Conservation (phyloP, 192 early-diverging fungal genomes). For the Pilobolus umbonatus region DNA sequence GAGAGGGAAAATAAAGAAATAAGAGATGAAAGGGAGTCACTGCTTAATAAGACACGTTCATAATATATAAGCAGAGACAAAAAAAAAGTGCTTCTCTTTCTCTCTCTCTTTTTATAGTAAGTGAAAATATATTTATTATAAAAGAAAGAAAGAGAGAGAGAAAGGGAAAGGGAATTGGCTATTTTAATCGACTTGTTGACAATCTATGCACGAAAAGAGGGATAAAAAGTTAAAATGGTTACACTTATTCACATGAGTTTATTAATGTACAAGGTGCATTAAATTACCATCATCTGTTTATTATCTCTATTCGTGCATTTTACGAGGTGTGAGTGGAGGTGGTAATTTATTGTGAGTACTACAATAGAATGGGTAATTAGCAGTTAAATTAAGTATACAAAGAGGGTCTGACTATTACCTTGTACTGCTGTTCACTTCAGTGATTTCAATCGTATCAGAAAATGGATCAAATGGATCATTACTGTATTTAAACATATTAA, state of each 20-base stretch:
- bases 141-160: slow-evolving; percentile 8
- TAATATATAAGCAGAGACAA: too few species aligned
- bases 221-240: slow-evolving; percentile 4
- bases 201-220: slow-evolving; percentile 19
- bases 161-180: neutral
- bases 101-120: neutral
- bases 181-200: slow-evolving; percentile 9
- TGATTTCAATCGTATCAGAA: slow-evolving; percentile 5
- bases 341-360: slow-evolving; percentile 7
- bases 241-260: neutral
- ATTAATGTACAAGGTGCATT: neutral
- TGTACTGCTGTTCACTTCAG: too few species aligned
- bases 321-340: slow-evolving; percentile 19
- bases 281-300: slow-evolving; percentile 17
- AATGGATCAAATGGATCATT: slow-evolving; percentile 12
- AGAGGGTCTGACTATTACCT: neutral
- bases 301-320: slow-evolving; percentile 12
- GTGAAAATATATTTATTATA: neutral
- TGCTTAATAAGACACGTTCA: too few species aligned
- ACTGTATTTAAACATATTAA: neutral
- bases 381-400: neutral
- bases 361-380: neutral
- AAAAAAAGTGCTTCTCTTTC: neutral
- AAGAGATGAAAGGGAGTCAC: slow-evolving; percentile 13
- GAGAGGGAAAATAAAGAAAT: slow-evolving; percentile 14